A percentile compares a stretch with the other conserved stretches of the same genome.
Conservation (phyloP, 116 monocot species). For the Posidonia oceanica region DNA sequence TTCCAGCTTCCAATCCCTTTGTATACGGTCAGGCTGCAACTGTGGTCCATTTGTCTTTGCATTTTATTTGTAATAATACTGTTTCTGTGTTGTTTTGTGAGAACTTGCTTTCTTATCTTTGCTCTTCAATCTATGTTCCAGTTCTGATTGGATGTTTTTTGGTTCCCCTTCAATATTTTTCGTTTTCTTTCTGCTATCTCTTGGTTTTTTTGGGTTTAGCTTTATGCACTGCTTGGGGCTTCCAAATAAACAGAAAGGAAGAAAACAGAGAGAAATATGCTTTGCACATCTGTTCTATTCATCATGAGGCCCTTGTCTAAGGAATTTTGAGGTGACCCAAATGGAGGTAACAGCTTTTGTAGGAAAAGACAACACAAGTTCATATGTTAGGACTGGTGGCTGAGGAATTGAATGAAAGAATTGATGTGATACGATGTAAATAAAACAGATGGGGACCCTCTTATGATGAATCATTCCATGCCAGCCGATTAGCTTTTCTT, state of each 20-base stretch:
- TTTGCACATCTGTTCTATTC: not conserved
- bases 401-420: not conserved
- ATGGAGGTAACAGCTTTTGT: conserved; percentile 1
- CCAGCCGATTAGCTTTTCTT: not conserved
- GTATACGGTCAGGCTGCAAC: not conserved
- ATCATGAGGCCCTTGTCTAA: conserved; percentile 5
- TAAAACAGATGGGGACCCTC: not conserved
- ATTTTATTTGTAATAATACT: not conserved
- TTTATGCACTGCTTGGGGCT: not conserved
- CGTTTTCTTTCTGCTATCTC: not conserved
- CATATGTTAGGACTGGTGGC: not conserved
- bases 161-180: not conserved
- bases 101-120: not conserved
- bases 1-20: too few species aligned
- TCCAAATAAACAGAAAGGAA: not conserved
- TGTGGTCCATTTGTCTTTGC: not conserved
- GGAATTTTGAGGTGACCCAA: conserved; percentile 5
- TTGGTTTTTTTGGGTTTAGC: not conserved
- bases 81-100: not conserved
- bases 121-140: not conserved
- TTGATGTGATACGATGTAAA: not conserved
- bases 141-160: not conserved
- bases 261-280: not conserved
- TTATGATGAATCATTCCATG: conserved; percentile 1
- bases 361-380: not conserved